Evolutionary conservation across 2,329 filamentous ascomycete genomes (phyloP).

Genomic region (Coniochaeta pulveracea): DNA sequence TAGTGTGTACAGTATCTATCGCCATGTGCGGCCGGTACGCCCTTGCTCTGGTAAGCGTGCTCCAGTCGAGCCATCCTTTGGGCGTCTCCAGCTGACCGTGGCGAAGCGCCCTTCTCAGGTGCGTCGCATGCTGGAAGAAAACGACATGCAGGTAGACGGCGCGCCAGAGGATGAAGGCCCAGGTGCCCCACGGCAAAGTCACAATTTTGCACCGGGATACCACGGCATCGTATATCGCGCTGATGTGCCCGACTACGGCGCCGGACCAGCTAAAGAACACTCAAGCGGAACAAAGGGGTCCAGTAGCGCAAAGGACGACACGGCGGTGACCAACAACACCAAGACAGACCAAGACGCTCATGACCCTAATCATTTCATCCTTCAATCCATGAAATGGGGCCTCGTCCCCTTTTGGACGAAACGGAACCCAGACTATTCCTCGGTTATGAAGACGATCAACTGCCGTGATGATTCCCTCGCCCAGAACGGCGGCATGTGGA

Average conservation of each 20-base stretch:
- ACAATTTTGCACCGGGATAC: slow-evolving; percentile 88
- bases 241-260: slow-evolving; percentile 51
- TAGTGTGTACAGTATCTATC: no score
- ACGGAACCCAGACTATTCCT: slow-evolving; percentile 64
- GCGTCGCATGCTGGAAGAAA: slow-evolving; percentile 58
- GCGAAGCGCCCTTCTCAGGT: slow-evolving; percentile 72
- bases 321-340: background rate
- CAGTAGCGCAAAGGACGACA: background rate
- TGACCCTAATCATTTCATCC: slow-evolving; percentile 53
- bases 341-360: background rate
- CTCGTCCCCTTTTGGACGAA: slow-evolving; percentile 92
- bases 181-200: slow-evolving; percentile 54
- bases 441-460: slow-evolving; percentile 83
- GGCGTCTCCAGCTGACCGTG: background rate
- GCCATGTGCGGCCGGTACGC: slow-evolving; percentile 15
- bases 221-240: slow-evolving; percentile 79
- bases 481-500: slow-evolving; percentile 77
- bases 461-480: slow-evolving; percentile 81
- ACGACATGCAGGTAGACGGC: slow-evolving; percentile 62
- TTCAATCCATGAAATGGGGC: slow-evolving; percentile 95
- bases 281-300: slow-evolving; percentile 5
- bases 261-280: slow-evolving; percentile 23
- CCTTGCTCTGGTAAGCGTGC: slow-evolving; percentile 17
- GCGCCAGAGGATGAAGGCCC: slow-evolving; percentile 60
- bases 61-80: background rate